Percentiles rank a stretch among this genome's conserved stretches.
Conservation (phyloP, 495 filamentous ascomycete genomes). For the Paragyromitra xinjiangensis region DNA sequence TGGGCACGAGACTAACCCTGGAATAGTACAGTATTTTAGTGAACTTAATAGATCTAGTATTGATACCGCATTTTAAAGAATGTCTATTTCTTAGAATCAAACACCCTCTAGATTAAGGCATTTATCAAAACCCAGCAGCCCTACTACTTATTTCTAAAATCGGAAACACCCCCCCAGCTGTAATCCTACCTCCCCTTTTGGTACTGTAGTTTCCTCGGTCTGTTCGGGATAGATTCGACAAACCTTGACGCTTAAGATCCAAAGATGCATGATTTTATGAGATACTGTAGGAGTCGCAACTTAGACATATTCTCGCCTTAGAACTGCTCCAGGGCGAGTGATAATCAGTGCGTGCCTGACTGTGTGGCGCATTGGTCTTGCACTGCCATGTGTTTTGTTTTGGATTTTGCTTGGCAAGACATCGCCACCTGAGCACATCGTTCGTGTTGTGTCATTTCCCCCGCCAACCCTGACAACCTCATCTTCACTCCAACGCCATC, state of each 20-base stretch:
- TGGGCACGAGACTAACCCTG: neutral
- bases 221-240: too few species aligned
- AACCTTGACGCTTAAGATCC: too few species aligned
- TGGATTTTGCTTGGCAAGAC: constrained; percentile 37
- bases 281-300: too few species aligned
- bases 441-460: constrained; percentile 47
- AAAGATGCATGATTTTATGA: too few species aligned
- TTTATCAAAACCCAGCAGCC: neutral
- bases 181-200: neutral
- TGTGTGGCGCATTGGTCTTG: constrained; percentile 21
- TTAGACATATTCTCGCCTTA: too few species aligned
- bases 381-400: constrained; percentile 46
- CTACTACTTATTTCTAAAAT: neutral
- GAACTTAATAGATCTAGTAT: neutral
- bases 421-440: constrained; percentile 48
- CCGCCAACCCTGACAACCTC: constrained; percentile 49
- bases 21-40: neutral
- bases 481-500: constrained; percentile 17
- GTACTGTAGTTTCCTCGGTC: neutral
- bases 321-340: constrained; percentile 2
- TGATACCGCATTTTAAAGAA: neutral
- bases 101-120: neutral
- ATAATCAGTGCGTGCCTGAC: constrained; percentile 12
- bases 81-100: neutral
- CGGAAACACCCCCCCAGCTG: neutral